Percentiles rank a stretch among this genome's conserved stretches.
Conservation (phyloP, 805 yeast genomes). For the Tetrapisispora phaffii region DNA sequence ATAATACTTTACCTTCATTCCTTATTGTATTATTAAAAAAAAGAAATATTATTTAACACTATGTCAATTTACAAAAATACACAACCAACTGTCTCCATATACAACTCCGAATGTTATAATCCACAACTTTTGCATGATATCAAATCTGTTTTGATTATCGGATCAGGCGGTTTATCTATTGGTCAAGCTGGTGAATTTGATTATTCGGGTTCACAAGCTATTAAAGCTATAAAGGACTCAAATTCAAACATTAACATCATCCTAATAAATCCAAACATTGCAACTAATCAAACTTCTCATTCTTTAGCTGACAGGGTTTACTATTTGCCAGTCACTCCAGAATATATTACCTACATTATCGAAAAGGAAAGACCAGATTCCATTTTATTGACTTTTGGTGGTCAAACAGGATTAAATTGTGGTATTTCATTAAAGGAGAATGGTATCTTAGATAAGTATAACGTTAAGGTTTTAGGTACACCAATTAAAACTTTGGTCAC, state of each 20-base stretch:
- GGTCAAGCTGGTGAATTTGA: conserved; percentile 99
- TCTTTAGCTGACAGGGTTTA: conserved; percentile 91
- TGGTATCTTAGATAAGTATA: conserved; percentile 86
- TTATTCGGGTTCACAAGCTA: conserved; percentile 95
- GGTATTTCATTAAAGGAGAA: conserved; percentile 90
- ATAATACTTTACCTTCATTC: too few relatives aligned
- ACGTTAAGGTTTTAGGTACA: conserved; percentile 92
- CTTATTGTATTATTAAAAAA: too few relatives aligned
- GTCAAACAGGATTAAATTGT: conserved; percentile 94
- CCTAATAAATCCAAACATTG: conserved; percentile 89
- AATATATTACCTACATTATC: conserved; percentile 87
- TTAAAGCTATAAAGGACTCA: conserved; percentile 88
- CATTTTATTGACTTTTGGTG: conserved; percentile 91
- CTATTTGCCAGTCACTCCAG: conserved; percentile 93
- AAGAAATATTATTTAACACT: background rate
- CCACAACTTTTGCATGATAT: conserved; percentile 28
- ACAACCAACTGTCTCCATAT: conserved; percentile 21
- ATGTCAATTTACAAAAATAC: conserved; percentile 24
- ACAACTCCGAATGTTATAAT: conserved; percentile 21
- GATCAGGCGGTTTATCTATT: conserved; percentile 94
- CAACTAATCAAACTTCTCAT: conserved; percentile 94
- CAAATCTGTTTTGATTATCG: conserved; percentile 70
- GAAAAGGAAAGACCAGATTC: conserved; percentile 97
- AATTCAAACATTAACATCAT: conserved; percentile 71
- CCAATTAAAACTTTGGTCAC: conserved; percentile 94